Evolutionary conservation across 495 filamentous ascomycete genomes (phyloP).

Genomic region (Jackrogersella minutella): DNA sequence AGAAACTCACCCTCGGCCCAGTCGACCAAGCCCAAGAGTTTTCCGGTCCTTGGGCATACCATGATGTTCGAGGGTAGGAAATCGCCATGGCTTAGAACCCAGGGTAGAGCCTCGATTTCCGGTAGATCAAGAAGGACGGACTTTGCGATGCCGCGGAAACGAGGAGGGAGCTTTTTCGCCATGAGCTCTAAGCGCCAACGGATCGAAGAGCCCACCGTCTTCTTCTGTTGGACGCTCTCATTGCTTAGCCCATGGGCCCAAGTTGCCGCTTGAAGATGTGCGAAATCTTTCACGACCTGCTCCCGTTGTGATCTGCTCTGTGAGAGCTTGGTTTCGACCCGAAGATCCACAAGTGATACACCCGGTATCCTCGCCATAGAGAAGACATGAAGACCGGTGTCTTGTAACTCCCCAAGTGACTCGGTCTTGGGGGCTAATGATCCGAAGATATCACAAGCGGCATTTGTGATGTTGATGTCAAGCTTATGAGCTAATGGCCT

Average conservation of each 20-base stretch:
- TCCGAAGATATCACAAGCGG: slow-evolving; percentile 51
- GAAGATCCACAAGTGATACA: slow-evolving; percentile 47
- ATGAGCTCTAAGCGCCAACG: slow-evolving; percentile 50
- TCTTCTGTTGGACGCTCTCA: slow-evolving; percentile 31
- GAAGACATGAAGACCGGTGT: slow-evolving; percentile 47
- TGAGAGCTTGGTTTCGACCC: slow-evolving; percentile 18
- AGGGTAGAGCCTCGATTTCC: slow-evolving; percentile 53
- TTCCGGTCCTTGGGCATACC: slow-evolving; percentile 44
- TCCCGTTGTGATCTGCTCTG: slow-evolving; percentile 30
- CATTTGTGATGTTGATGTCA: slow-evolving; percentile 49
- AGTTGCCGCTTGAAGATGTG: slow-evolving; percentile 49
- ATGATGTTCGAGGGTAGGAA: slow-evolving; percentile 63
- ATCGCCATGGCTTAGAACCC: slow-evolving; percentile 67
- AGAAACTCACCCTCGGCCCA: slow-evolving; percentile 68
- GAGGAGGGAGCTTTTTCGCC: slow-evolving; percentile 46
- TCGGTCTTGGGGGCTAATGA: slow-evolving; percentile 50
- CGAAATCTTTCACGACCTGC: slow-evolving; percentile 55
- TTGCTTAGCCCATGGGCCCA: slow-evolving; percentile 42
- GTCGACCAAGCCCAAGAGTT: slow-evolving; percentile 62
- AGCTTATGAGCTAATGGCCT: slow-evolving; percentile 54
- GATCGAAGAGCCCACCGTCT: slow-evolving; percentile 48
- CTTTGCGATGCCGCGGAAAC: slow-evolving; percentile 45
- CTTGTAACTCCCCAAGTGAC: slow-evolving; percentile 30
- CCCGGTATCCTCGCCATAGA: slow-evolving; percentile 54
- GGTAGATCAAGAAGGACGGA: slow-evolving; percentile 45